A percentile compares a stretch with the other conserved stretches of the same genome.
Evolutionary conservation across 75 land plant genomes (phyloP).

Genomic region (Selaginella tamariscina): DNA sequence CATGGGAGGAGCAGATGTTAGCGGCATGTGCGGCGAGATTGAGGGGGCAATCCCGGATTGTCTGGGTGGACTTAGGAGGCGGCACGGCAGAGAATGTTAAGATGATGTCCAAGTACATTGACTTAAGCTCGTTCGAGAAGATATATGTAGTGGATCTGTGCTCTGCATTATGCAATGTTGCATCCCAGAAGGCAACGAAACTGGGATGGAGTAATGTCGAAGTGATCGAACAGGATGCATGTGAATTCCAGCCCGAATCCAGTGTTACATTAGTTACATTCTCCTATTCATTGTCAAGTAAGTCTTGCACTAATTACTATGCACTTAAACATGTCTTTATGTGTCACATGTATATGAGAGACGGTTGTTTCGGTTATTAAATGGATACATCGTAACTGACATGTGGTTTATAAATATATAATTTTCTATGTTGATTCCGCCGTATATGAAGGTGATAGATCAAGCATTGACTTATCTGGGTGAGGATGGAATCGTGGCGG

Average conservation of each 20-base stretch:
- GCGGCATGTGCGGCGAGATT: slow-evolving; percentile 29
- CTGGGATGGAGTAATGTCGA: slow-evolving; percentile 31
- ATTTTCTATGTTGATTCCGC: slow-evolving; percentile 20
- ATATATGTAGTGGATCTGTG: slow-evolving; percentile 34
- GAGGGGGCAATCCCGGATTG: slow-evolving; percentile 12
- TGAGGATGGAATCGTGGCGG: slow-evolving; percentile 28
- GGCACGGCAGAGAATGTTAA: slow-evolving; percentile 34
- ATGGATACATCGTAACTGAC: neutral
- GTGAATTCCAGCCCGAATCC: slow-evolving; percentile 12
- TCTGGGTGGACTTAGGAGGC: slow-evolving; percentile 36
- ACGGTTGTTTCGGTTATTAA: neutral
- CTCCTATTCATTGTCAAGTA: slow-evolving; percentile 33
- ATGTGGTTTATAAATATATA: neutral
- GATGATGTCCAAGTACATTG: slow-evolving; percentile 29
- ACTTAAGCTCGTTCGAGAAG: slow-evolving; percentile 17
- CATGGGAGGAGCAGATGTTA: slow-evolving; percentile 23
- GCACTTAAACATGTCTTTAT: neutral
- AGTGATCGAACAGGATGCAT: slow-evolving; percentile 23
- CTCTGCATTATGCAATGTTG: slow-evolving; percentile 24
- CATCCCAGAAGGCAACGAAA: slow-evolving; percentile 16
- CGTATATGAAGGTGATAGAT: slow-evolving; percentile 27
- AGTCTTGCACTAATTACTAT: neutral
- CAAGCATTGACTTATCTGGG: slow-evolving; percentile 16
- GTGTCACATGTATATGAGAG: neutral
- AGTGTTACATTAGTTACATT: slow-evolving; percentile 32